These are phyloP conservation scores for Lizonia empirigonia DNA, from an alignment of 2,329 filamentous ascomycete species.

Conservation along the genomic window DNA sequence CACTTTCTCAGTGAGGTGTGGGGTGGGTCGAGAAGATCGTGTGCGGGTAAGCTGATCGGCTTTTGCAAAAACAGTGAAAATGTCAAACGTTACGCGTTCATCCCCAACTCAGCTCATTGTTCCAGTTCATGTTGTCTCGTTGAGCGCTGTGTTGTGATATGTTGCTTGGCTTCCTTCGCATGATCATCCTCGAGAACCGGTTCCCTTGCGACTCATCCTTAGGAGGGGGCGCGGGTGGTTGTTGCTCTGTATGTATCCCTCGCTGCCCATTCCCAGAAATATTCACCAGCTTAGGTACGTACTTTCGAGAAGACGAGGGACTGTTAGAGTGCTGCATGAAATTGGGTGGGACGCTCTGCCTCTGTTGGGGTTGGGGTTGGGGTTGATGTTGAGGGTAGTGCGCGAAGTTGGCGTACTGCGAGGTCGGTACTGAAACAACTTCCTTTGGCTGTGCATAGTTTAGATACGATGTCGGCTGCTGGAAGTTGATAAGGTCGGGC, in stretches of 20 bases:
- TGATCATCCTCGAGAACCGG: slow-evolving; percentile 44
- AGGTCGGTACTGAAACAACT: slow-evolving; percentile 41
- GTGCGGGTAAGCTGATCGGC: not conserved
- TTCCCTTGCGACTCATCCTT: slow-evolving; percentile 44
- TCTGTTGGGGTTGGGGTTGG: slow-evolving; percentile 21
- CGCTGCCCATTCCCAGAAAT: slow-evolving; percentile 39
- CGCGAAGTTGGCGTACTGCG: slow-evolving; percentile 42
- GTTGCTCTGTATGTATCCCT: slow-evolving; percentile 35
- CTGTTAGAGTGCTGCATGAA: slow-evolving; percentile 37
- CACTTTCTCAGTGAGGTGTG: slow-evolving; percentile 46
- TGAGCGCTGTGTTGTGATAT: slow-evolving; percentile 46
- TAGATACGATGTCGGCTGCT: slow-evolving; percentile 39
- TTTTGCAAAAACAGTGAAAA: no score
- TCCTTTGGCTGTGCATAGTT: slow-evolving; percentile 41
- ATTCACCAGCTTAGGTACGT: slow-evolving; percentile 44
- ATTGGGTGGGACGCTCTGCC: slow-evolving; percentile 45
- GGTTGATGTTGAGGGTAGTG: slow-evolving; percentile 29
- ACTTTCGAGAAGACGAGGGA: slow-evolving; percentile 35
- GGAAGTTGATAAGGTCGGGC: slow-evolving; percentile 42
- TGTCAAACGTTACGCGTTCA: slow-evolving; percentile 19
- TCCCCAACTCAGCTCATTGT: slow-evolving; percentile 45
- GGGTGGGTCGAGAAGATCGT: not conserved
- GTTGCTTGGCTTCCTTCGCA: slow-evolving; percentile 45
- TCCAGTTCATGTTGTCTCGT: slow-evolving; percentile 41
- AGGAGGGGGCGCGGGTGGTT: slow-evolving; percentile 43